phyloP scores from a whole-genome alignment of 2,329 filamentous ascomycete genomes.

The Clarireedia paspali region DNA sequence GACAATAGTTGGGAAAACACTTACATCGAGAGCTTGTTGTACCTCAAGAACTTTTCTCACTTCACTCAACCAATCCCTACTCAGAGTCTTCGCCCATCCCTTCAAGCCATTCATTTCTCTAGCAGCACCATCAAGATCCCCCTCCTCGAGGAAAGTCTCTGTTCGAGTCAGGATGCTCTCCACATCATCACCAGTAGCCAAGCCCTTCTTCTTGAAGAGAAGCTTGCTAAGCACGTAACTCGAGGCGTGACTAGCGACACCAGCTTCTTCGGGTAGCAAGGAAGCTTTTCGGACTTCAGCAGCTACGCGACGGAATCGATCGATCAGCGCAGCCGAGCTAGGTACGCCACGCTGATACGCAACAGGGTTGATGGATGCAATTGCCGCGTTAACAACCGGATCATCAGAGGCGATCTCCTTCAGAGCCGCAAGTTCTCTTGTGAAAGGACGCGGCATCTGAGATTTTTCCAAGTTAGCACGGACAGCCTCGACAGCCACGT shows the following conservation, averaged over 20 bases:
- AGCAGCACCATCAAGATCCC: slow-evolving; percentile 82
- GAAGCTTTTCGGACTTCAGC: slow-evolving; percentile 89
- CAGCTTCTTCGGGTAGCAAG: slow-evolving; percentile 85
- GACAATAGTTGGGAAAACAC: slow-evolving; percentile 31
- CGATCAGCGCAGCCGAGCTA: slow-evolving; percentile 76
- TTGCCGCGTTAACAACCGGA: slow-evolving; percentile 82
- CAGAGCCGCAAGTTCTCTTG: slow-evolving; percentile 85
- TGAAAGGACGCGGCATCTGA: slow-evolving; percentile 71
- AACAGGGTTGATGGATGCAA: slow-evolving; percentile 88
- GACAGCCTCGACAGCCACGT: slow-evolving; percentile 91
- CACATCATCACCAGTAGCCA: slow-evolving; percentile 79
- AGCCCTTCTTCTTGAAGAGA: slow-evolving; percentile 88
- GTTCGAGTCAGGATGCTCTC: slow-evolving; percentile 88
- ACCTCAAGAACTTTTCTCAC: slow-evolving; percentile 90
- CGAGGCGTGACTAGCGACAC: slow-evolving; percentile 88
- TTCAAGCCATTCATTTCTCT: slow-evolving; percentile 89
- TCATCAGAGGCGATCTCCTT: slow-evolving; percentile 86
- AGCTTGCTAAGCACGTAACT: slow-evolving; percentile 87
- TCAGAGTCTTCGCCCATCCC: slow-evolving; percentile 93
- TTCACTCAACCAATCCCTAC: slow-evolving; percentile 88
- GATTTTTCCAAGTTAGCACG: slow-evolving; percentile 73
- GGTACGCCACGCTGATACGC: slow-evolving; percentile 91
- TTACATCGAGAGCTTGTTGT: slow-evolving; percentile 89
- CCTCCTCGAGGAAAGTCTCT: slow-evolving; percentile 86
- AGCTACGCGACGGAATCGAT: slow-evolving; percentile 91